Percentiles rank a stretch among this genome's conserved stretches.
Evolutionary conservation across 2,329 filamentous ascomycete genomes (phyloP).

Genomic region (Dendrostoma leiphaemia): DNA sequence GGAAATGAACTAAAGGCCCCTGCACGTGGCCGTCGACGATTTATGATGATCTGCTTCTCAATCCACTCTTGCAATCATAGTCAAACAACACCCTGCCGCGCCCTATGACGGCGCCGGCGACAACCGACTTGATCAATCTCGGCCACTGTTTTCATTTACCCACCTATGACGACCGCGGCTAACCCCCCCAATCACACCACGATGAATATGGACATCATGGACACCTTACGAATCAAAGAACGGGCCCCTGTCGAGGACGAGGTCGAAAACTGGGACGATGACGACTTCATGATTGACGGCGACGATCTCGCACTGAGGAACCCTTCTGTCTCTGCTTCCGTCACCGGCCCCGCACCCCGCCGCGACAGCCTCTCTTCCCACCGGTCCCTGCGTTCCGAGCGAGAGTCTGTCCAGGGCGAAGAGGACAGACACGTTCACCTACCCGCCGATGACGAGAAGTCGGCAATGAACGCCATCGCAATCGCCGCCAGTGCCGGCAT

Average conservation of each 20-base stretch:
- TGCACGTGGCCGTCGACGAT: conserved; percentile 6
- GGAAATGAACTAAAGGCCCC: conserved; percentile 12
- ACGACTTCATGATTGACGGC: conserved; percentile 68
- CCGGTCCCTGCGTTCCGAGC: conserved; percentile 77
- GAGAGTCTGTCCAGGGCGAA: conserved; percentile 72
- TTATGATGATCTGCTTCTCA: conserved; percentile 13
- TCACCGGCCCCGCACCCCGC: conserved; percentile 48
- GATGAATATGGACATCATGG: conserved; percentile 39
- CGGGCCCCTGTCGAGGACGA: conserved; percentile 55
- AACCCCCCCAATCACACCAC: conserved; percentile 20
- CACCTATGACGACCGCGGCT: conserved; percentile 1
- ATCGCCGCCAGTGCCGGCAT: conserved; percentile 88
- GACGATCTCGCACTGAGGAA: conserved; percentile 63
- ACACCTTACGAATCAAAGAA: conserved; percentile 51
- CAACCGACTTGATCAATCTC: neutral
- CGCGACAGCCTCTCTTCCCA: conserved; percentile 81
- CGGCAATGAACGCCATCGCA: conserved; percentile 80
- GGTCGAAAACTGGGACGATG: conserved; percentile 79
- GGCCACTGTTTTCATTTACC: neutral
- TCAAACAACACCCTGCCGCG: conserved; percentile 4
- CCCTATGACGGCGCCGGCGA: conserved; percentile 10
- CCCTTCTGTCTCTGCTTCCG: conserved; percentile 41
- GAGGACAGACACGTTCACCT: conserved; percentile 88
- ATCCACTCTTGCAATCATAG: conserved; percentile 2
- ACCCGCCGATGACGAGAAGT: conserved; percentile 79